phyloP scores from a whole-genome alignment of 2,329 filamentous ascomycete genomes.

The Xylaria polymorpha region DNA sequence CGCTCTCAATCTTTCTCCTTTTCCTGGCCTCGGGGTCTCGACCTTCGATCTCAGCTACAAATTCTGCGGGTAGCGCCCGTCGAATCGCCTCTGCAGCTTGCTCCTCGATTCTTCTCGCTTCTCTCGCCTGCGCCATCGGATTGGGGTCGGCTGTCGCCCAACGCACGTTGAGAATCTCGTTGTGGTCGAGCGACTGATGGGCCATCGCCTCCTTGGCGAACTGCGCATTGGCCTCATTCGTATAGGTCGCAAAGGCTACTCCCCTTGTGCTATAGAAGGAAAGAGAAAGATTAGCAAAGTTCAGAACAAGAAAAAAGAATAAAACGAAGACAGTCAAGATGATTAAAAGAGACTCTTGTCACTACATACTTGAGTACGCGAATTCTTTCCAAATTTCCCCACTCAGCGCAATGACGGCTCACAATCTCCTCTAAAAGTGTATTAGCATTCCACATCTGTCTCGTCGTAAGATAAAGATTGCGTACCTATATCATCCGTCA shows the following conservation, averaged over 20 bases:
- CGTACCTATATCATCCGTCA: conserved; percentile 83
- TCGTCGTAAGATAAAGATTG: background rate
- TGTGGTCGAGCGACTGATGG: conserved; percentile 90
- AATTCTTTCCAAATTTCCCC: conserved; percentile 90
- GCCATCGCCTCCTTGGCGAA: conserved; percentile 96
- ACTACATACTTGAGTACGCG: conserved; percentile 76
- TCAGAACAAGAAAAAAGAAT: too few relatives aligned
- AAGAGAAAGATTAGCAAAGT: too few relatives aligned
- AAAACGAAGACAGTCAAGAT: too few relatives aligned
- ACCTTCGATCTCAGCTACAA: conserved; percentile 93
- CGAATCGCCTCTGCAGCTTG: conserved; percentile 95
- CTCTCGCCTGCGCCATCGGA: conserved; percentile 91
- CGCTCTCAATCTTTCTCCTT: conserved; percentile 87
- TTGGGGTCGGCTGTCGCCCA: conserved; percentile 99
- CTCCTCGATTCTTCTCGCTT: conserved; percentile 89
- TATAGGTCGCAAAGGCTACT: conserved; percentile 95
- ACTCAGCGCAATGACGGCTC: conserved; percentile 94
- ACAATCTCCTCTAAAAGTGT: conserved; percentile 81
- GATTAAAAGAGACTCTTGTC: too few relatives aligned
- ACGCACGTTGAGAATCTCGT: conserved; percentile 92
- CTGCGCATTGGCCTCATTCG: conserved; percentile 87
- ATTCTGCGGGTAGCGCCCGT: conserved; percentile 86
- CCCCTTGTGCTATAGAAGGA: conserved; percentile 67
- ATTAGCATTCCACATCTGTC: conserved; percentile 13
- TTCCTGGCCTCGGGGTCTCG: conserved; percentile 88